Conservation (phyloP, 1,284 basidiomycete genomes). For the Rhodotorula sp. region DNA sequence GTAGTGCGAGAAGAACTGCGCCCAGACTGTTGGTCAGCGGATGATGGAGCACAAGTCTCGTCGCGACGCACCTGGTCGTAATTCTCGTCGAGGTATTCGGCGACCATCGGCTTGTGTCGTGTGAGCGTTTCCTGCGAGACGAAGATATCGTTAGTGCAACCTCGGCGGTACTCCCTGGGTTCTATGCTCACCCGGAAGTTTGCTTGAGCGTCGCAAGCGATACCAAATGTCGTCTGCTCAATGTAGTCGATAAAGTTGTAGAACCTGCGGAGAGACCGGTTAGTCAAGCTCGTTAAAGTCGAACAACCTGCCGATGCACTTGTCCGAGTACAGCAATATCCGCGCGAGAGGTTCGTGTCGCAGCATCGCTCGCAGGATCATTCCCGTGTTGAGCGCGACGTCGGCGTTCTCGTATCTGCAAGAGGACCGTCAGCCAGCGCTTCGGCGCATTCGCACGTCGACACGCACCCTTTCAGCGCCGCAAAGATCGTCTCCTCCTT, state of each 20-base stretch:
- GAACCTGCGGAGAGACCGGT: slow-evolving; percentile 61
- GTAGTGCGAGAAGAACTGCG: slow-evolving; percentile 91
- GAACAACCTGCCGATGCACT: slow-evolving; percentile 55
- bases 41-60: background rate
- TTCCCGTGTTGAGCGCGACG: slow-evolving; percentile 93
- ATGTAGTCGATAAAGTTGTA: slow-evolving; percentile 97
- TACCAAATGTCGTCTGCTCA: slow-evolving; percentile 95
- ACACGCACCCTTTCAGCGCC: slow-evolving; percentile 66
- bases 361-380: slow-evolving; percentile 97
- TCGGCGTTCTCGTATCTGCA: slow-evolving; percentile 84
- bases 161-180: too few relatives aligned
- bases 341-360: slow-evolving; percentile 88
- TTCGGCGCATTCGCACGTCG: background rate
- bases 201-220: slow-evolving; percentile 95
- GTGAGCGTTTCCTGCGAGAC: slow-evolving; percentile 75
- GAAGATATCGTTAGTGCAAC: background rate
- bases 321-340: slow-evolving; percentile 85
- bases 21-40: background rate
- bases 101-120: slow-evolving; percentile 94
- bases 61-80: slow-evolving; percentile 75
- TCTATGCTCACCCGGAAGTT: slow-evolving; percentile 74
- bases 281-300: background rate
- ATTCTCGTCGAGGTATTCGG: slow-evolving; percentile 90
- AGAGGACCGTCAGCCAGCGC: too few relatives aligned
- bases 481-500: slow-evolving; percentile 87